Evolutionary conservation across 768 basidiomycete species (phyloP), one percentile per base, ranked within the genome.

Genomic region (Leccinum obscurum): DNA sequence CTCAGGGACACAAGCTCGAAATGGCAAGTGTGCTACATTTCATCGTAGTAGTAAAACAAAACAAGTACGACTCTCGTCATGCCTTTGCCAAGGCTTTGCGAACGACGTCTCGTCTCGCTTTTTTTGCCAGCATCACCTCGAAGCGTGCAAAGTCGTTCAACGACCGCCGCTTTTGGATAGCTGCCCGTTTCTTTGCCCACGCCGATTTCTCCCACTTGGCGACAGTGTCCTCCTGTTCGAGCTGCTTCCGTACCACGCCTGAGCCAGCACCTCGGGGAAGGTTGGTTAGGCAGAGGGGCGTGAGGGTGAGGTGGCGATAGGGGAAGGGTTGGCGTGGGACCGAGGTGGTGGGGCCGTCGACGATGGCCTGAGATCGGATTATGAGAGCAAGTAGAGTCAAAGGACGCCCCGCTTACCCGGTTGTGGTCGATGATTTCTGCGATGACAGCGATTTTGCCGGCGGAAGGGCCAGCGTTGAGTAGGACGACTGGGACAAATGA

Each of bases 381-480:
- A 6, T 52, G 52, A 55, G 32, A 3, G 8, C 49, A 22, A 20
- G 15, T 1, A 48, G 7, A 53, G 5, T n/a, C 41, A 3, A 49
- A 13, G 48, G 41, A 44, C 41, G 41, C 10, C n/a, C 46, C 52
- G 11, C 5, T 62, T 74, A 97, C 96, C 75, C 95, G 87, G 83
- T 95, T 96, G 84, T 98, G 96, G 86, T 98, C 97, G 65, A 98
- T 95, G 77, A 98, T 95, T 78, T 98, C 95, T 54, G 87, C 88
- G 75, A 99, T 95, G 64, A 94, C 90, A 58, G 97, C 97, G 69
- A 97, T 92, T 77, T 88, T 90, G 67, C 95, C 95, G 50, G 86
- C 81, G 60, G 79, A 85, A 59, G 93, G 92, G 58, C 96, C 96
- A 60, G 88, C 77, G 76, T 90, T 92, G 80, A 98, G 84, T 80